Conservation (phyloP, 768 basidiomycete genomes). For the Tricholoma hemisulphureum region DNA sequence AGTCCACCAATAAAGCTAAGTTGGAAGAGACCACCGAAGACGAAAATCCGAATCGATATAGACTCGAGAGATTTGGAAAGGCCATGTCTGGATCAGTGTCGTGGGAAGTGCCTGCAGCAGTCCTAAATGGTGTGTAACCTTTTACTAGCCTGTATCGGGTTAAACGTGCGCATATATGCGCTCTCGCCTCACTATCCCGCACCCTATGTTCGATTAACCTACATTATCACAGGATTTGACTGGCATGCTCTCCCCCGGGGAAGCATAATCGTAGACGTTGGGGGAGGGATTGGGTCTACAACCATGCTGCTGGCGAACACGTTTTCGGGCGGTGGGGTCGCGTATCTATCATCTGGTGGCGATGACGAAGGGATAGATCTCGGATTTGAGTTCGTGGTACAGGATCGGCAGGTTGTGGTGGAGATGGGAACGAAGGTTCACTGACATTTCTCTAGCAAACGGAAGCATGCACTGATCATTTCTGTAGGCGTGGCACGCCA, state of each 20-base stretch:
- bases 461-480: not conserved
- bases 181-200: not conserved
- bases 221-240: conserved; percentile 45
- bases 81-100: conserved; percentile 73
- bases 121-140: conserved; percentile 46
- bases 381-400: conserved; percentile 52
- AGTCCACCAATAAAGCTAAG: not conserved
- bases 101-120: conserved; percentile 67
- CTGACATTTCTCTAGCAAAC: conserved; percentile 9
- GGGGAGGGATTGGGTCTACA: conserved; percentile 62
- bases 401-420: conserved; percentile 57
- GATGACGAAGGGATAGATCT: conserved; percentile 14
- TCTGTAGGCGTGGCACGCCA: conserved; percentile 52
- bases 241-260: conserved; percentile 53
- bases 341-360: not conserved
- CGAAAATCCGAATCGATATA: conserved; percentile 42
- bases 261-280: conserved; percentile 62
- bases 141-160: not conserved
- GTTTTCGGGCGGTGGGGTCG: conserved; percentile 22
- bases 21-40: not conserved
- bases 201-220: not conserved
- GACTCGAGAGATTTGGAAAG: conserved; percentile 68
- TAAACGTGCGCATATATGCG: not conserved
- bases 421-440: conserved; percentile 50
- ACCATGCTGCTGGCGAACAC: conserved; percentile 38